Evolutionary conservation across 2,329 filamentous ascomycete genomes (phyloP), one percentile per base, ranked within the genome.

Genomic region (Epichloe amarillans): DNA sequence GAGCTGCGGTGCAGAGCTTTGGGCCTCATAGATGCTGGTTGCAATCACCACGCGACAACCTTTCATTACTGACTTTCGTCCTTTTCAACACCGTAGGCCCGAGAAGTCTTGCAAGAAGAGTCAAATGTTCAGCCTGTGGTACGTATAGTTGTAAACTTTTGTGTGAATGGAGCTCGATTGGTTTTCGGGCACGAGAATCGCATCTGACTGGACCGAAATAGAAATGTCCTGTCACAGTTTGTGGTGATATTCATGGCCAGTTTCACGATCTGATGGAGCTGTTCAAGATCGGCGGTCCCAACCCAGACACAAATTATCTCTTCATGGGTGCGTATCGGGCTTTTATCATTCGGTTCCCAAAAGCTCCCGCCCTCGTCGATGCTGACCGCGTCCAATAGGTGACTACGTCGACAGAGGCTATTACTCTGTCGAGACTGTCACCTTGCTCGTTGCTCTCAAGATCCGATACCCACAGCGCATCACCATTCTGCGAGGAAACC

Each of bases 201-300:
- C 40, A 19, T 48, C 47, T 52, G 51, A 52, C 43, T 30, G 23
- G 12, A 41, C 17, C 5, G 17, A 41, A 30, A 19, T 57, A 90
- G 86, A 96, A 96, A 91, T 97, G 91, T 69, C 93, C 93, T 43
- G 93, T 97, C 59, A 98, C 93, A 51, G 93, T 98, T 55, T 97
- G 93, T 69, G 93, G 93, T 68, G 93, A 98, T 72, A 98, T 98
- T 67, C 93, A 98, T 71, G 93, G 93, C 59, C 93, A 98, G 72
- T 97, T 97, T 69, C 91, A 97, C 70, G 93, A 98, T 66, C 73
- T 98, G 69, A 97, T 98, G 89, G 93, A 98, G 73, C 82, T 98
- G 50, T 98, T 98, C 80, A 94, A 95, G 74, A 97, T 98, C 69
- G 93, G 93, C 60, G 93, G 93, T 50, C 89, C 90, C 54, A 96